These are phyloP conservation scores for Alopecurus myosuroides DNA, from an alignment of 176 grass and related monocot species.

Conservation along the genomic window DNA sequence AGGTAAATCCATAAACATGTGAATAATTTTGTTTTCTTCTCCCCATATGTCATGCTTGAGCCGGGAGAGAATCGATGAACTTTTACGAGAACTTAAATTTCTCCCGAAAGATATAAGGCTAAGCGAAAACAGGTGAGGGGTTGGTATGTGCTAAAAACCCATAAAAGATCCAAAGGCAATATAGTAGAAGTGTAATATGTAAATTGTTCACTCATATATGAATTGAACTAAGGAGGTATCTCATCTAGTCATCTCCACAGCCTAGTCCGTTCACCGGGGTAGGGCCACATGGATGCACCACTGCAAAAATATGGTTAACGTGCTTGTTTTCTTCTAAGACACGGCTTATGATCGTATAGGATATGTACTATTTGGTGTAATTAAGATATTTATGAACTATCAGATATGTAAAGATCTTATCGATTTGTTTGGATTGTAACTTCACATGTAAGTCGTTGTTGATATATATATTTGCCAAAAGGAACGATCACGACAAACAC, in stretches of 20 bases:
- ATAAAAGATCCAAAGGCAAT: neutral
- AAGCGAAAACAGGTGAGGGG: neutral
- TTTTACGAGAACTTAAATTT: neutral
- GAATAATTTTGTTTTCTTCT: neutral
- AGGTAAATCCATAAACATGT: neutral
- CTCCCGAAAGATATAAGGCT: neutral
- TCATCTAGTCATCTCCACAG: neutral
- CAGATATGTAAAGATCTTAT: neutral
- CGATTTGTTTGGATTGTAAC: neutral
- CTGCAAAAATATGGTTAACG: neutral
- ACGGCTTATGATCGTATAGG: neutral
- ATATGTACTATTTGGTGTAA: neutral
- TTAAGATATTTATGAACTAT: neutral
- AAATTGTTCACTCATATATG: neutral
- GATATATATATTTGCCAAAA: neutral
- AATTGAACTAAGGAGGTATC: neutral
- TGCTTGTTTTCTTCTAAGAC: neutral
- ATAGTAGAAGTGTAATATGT: neutral
- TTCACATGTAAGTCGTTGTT: neutral
- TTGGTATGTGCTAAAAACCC: neutral
- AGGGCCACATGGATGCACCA: neutral
- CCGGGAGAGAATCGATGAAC: no score
- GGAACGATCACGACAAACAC: neutral
- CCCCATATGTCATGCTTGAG: neutral
- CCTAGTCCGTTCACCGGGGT: neutral